Evolutionary conservation across 305 asterid species (phyloP), one percentile per base, ranked within the genome.

Genomic region (Rubia tinctorum): DNA sequence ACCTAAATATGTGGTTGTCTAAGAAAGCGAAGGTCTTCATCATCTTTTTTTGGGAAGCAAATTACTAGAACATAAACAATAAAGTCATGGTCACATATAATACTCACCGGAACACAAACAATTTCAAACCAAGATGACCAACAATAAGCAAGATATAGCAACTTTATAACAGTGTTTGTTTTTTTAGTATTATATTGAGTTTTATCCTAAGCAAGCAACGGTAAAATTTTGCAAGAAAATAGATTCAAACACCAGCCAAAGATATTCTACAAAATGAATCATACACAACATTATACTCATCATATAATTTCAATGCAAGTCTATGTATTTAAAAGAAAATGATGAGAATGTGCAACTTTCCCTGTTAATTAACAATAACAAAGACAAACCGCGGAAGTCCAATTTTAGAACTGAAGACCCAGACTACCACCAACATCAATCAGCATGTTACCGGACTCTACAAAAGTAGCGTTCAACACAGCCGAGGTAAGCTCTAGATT

Each of bases 381-480:
- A 42, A 5, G 6, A 63, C 68, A 37, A 1, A 68, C 30, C 7
- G 91, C 74, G 10, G 56, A n/a, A 8, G 85, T 90, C 62, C 85
- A 77, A 40, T 94, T 94, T 73, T 79, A 58, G 71, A 83, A 87
- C 72, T 79, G 61, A 1, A 73, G 80, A 0, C 88, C 80, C 34
- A 59, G 70, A 51, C 84, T 94, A 72, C 92, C 95, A 72, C 89
- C 72, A 13, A 75, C 75, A 49, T 94, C 99, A 42, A 89, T 94
- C 73, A 90, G 96, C 87, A 90, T 94, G 79, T 76, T 94, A 74
- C 95, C 95, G 0, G 93, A 91, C 73, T 91, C 97, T 88, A 83
- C 72, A 55, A 79, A 61, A 0, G 97, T 75, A 71, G 89, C 85
- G n/a, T 94, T 90, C 79, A 91, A 94, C 84, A 91, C 97, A 44